phyloP scores from a whole-genome alignment of 208 protist species.

The Vickermania ingenoplastis region DNA sequence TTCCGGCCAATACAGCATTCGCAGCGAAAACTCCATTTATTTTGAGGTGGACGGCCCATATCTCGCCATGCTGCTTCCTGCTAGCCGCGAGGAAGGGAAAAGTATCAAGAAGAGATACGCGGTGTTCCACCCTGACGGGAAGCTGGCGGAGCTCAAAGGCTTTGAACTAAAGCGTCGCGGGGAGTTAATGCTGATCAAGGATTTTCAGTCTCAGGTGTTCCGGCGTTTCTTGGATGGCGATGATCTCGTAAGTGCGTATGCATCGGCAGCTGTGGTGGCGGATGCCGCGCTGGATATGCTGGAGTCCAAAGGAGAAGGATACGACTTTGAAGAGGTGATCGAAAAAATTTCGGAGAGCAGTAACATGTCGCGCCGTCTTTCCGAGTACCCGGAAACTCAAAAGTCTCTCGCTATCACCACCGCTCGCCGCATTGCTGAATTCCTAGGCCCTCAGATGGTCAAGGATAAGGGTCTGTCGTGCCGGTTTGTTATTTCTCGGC shows the following conservation, averaged over 20 bases:
- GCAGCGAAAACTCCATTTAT: constrained; percentile 97
- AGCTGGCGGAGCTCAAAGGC: constrained; percentile 99
- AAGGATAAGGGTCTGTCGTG: constrained; percentile 96
- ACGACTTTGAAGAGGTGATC: constrained; percentile 95
- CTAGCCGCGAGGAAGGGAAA: constrained; percentile 98
- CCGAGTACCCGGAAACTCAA: constrained; percentile 96
- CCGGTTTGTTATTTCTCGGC: constrained; percentile 96
- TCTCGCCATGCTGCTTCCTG: constrained; percentile 98
- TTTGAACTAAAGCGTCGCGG: constrained; percentile 99
- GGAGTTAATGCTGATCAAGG: constrained; percentile 99
- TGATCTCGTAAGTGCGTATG: constrained; percentile 94
- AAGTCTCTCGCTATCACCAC: constrained; percentile 99
- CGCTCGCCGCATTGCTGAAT: constrained; percentile 94
- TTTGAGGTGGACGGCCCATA: constrained; percentile 99
- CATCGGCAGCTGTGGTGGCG: constrained; percentile 91
- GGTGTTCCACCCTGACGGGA: constrained; percentile 97
- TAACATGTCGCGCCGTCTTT: constrained; percentile 93
- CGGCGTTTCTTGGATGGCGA: constrained; percentile 94
- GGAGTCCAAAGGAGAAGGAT: constrained; percentile 72
- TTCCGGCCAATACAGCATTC: constrained; percentile 60
- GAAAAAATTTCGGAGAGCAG: constrained; percentile 96
- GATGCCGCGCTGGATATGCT: constrained; percentile 97
- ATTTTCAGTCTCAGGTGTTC: constrained; percentile 98
- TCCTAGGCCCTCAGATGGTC: constrained; percentile 97
- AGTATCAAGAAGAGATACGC: constrained; percentile 99